Evolutionary conservation across 768 basidiomycete species (phyloP).

Genomic region (Pseudohyphozyma bogoriensis): DNA sequence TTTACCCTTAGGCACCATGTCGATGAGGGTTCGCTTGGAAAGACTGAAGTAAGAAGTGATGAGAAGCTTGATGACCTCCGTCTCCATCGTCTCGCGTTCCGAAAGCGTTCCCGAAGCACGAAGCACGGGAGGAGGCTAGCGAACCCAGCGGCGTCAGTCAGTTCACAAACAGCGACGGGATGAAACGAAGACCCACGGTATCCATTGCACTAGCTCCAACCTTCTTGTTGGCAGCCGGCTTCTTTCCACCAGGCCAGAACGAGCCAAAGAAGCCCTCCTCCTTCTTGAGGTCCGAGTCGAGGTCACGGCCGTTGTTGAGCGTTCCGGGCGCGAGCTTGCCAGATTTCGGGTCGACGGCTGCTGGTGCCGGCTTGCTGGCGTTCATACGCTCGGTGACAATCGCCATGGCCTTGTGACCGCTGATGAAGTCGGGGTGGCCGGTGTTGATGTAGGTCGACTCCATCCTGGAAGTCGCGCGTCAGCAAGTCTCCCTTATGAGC

Average conservation of each 20-base stretch:
- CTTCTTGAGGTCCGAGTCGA: constrained; percentile 81
- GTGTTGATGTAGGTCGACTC: constrained; percentile 99
- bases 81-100: constrained; percentile 95
- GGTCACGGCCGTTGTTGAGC: constrained; percentile 86
- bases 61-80: constrained; percentile 96
- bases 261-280: constrained; percentile 76
- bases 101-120: constrained; percentile 81
- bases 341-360: constrained; percentile 58
- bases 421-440: constrained; percentile 96
- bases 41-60: constrained; percentile 55
- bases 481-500: not conserved
- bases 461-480: constrained; percentile 61
- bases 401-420: constrained; percentile 89
- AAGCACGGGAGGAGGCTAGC: constrained; percentile 69
- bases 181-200: constrained; percentile 41
- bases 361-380: constrained; percentile 57
- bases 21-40: constrained; percentile 86
- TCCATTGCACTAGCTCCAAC: constrained; percentile 50
- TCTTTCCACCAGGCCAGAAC: constrained; percentile 61
- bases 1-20: constrained; percentile 91
- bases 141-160: constrained; percentile 10
- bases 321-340: constrained; percentile 52
- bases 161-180: not conserved
- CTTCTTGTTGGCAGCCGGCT: constrained; percentile 33
- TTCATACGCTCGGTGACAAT: constrained; percentile 73